A percentile compares a stretch with the other conserved stretches of the same genome.
Conservation (phyloP, 345 rosid species). For the Isatis tinctoria region DNA sequence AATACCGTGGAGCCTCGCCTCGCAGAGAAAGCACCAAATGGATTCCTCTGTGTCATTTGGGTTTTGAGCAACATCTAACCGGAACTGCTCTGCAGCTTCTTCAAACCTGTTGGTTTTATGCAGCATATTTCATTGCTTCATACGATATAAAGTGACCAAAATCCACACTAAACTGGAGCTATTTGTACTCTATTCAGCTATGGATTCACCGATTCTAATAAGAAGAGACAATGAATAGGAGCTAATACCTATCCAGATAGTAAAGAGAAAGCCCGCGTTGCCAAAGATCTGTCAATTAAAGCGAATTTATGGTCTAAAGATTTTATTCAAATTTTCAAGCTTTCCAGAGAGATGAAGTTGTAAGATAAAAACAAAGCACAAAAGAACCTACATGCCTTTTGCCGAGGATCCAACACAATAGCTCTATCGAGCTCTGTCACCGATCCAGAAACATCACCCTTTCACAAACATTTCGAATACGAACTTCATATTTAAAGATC, state of each 20-base stretch:
- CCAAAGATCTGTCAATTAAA: conserved; percentile 49
- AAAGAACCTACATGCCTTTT: conserved; percentile 68
- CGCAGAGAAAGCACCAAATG: conserved; percentile 90
- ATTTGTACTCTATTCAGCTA: neutral
- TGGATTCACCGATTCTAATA: neutral
- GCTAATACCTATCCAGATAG: conserved; percentile 54
- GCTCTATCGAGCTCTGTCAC: conserved; percentile 71
- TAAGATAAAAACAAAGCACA: neutral
- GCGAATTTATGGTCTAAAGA: neutral
- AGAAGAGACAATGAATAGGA: neutral
- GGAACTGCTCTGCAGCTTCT: conserved; percentile 90
- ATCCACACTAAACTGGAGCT: neutral
- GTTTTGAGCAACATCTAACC: conserved; percentile 85
- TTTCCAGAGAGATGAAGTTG: neutral
- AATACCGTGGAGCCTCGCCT: conserved; percentile 61
- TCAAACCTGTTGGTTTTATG: conserved; percentile 48
- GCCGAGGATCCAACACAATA: conserved; percentile 69
- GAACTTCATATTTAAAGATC: neutral
- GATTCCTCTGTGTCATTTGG: conserved; percentile 95
- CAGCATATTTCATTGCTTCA: neutral
- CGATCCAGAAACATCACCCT: conserved; percentile 89
- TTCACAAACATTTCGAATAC: neutral
- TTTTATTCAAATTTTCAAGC: neutral
- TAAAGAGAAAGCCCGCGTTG: conserved; percentile 69
- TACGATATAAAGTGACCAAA: neutral